Evolutionary conservation across 73 alveolate species (phyloP).

Genomic region (Blepharisma japonicum): DNA sequence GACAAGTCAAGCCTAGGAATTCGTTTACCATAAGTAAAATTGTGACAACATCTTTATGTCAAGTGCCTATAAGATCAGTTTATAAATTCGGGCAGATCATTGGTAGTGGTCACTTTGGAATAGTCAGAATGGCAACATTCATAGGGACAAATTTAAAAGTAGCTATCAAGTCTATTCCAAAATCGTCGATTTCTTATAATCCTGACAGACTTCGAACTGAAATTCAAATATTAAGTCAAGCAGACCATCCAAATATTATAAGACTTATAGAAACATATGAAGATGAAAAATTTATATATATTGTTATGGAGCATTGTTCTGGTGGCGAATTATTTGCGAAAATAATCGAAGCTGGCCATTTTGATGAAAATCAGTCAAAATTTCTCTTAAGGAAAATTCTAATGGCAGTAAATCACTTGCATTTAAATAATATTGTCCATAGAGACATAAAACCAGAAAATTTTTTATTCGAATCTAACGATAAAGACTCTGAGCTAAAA

Average conservation of each 20-base stretch:
- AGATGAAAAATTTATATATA: not conserved
- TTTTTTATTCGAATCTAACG: slow-evolving; percentile 68
- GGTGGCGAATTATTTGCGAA: slow-evolving; percentile 1
- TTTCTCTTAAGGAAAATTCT: slow-evolving; percentile 52
- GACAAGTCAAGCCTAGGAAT: no score
- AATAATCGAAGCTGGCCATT: not conserved
- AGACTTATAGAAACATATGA: not conserved
- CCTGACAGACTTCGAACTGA: not conserved
- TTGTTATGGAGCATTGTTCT: not conserved
- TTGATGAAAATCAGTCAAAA: no score
- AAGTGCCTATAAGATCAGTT: not conserved
- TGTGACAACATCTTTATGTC: no score
- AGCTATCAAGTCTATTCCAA: not conserved
- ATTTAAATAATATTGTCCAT: slow-evolving; percentile 74
- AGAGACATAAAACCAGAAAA: slow-evolving; percentile 92
- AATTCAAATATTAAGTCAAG: not conserved
- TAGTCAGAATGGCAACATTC: not conserved
- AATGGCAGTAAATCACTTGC: slow-evolving; percentile 75
- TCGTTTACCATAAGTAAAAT: no score
- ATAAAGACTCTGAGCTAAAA: slow-evolving; percentile 56
- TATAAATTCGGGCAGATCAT: not conserved
- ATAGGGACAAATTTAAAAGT: not conserved
- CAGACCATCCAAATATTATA: slow-evolving; percentile 3
- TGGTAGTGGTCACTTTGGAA: slow-evolving; percentile 12
- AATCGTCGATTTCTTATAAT: not conserved